Evolutionary conservation across 768 basidiomycete species (phyloP).

Genomic region (Hysterangium stoloniferum): DNA sequence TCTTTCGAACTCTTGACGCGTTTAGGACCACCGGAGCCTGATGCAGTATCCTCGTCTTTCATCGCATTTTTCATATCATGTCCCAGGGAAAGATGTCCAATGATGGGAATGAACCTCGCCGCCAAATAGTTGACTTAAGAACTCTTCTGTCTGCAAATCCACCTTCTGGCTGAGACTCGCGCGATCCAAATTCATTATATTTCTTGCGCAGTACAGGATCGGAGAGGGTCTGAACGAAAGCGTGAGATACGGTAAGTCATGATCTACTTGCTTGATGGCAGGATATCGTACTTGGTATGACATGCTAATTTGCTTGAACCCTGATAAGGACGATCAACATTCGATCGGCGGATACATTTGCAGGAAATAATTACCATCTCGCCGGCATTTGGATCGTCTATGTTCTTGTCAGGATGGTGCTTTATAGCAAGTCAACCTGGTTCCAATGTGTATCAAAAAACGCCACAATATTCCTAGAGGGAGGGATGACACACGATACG

Average conservation of each 20-base stretch:
- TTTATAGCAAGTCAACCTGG: constrained; percentile 80
- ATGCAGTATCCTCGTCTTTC: constrained; percentile 76
- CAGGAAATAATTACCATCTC: constrained; percentile 34
- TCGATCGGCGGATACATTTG: neutral
- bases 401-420: constrained; percentile 90
- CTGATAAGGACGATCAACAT: neutral
- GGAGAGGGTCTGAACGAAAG: constrained; percentile 66
- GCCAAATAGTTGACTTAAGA: constrained; percentile 76
- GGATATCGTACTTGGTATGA: constrained; percentile 34
- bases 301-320: constrained; percentile 85
- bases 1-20: constrained; percentile 36
- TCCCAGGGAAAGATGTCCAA: constrained; percentile 82
- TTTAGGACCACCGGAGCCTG: constrained; percentile 40
- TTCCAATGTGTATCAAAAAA: neutral
- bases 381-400: constrained; percentile 75
- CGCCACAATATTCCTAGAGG: neutral
- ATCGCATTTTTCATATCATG: constrained; percentile 89
- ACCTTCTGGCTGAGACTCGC: constrained; percentile 75
- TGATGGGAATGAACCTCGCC: constrained; percentile 82
- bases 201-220: constrained; percentile 69
- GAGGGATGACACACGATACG: constrained; percentile 62
- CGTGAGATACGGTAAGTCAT: too few species aligned
- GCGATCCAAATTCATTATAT: constrained; percentile 83
- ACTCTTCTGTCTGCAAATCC: constrained; percentile 70
- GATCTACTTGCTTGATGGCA: neutral